Base-by-base conservation (phyloP, 805 yeast species). In the Brettanomyces sp. region DNA sequence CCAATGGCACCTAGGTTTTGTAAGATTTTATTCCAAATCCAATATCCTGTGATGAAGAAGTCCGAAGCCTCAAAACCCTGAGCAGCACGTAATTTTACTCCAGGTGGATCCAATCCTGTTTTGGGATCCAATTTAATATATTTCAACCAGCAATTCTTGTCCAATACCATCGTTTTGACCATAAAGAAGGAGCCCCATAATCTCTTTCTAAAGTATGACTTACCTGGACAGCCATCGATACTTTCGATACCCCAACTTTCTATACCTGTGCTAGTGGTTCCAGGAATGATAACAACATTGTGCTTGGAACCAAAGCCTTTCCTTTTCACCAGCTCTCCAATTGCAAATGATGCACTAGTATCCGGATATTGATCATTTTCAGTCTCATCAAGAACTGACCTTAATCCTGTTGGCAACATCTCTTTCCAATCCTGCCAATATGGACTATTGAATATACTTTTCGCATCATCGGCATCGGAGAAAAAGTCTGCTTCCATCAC, bases 11-110 rank as follows among this genome's bases (percentile, higher is more conserved):
- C 95, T 52, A 93, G 68, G 57, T 93, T 93, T 63, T 91, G 96
- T n/a, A 93, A 70, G 44, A 93, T 78, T 61, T 93, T 93, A 61
- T 87, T 88, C 99, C 99, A 93, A 56, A 93, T 87, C 99, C 99
- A 93, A 63, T 93, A 93, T 0, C 99, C 99, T 3, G 97, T 86
- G 64, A 93, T 80, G 58, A 93, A 93, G 64, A 88, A 93, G 65
- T 93, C 99, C 0, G 96, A 93, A 1, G 96, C 93, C 56, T 90
- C 97, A 62, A 93, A 86, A 0, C 99, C 99, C 61, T 86, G 95
- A 0, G 96, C 91, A 0, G 98, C 95, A 47, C 99, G 70, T 24
- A 93, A 60, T 54, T 73, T 83, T 54, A 86, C 75, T 45, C 85
- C 76, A 1, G 85, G 83, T 0, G 99, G 99, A 61, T 93, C 99